Percentiles rank a stretch among this genome's conserved stretches.
Evolutionary conservation across 2,329 filamentous ascomycete genomes (phyloP).

Genomic region (Alternaria sp.): DNA sequence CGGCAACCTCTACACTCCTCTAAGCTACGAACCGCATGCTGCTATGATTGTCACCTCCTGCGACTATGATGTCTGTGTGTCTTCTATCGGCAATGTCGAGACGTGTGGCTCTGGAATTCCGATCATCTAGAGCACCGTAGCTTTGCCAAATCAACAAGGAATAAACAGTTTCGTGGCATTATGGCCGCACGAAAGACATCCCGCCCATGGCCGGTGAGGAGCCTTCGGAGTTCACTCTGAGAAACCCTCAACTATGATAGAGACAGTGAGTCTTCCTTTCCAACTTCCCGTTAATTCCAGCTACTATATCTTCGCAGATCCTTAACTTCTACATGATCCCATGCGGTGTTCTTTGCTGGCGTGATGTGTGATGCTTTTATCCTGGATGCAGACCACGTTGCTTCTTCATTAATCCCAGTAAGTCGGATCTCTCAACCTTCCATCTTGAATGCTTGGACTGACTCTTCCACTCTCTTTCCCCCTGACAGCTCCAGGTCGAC

Average conservation of each 20-base stretch:
- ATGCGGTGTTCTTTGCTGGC: background rate
- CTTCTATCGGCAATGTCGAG: slow-evolving; percentile 17
- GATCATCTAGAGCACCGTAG: no score
- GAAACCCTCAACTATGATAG: background rate
- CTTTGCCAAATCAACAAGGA: background rate
- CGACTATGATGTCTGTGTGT: slow-evolving; percentile 25
- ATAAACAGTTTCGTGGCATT: background rate
- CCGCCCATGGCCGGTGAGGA: background rate
- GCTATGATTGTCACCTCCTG: slow-evolving; percentile 30
- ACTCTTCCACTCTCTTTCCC: background rate
- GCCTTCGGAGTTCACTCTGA: background rate
- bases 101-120: background rate
- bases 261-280: background rate
- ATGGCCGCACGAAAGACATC: no score
- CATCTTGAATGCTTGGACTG: background rate
- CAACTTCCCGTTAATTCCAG: background rate
- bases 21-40: slow-evolving; percentile 2
- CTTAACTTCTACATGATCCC: background rate
- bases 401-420: background rate
- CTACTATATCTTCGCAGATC: background rate
- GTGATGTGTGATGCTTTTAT: background rate
- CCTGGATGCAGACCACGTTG: background rate
- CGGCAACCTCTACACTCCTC: no score
- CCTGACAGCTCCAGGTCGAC: background rate
- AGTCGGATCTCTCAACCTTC: background rate